Base-by-base conservation (phyloP, 805 yeast genomes). In the Yamadazyma nakazawae region DNA sequence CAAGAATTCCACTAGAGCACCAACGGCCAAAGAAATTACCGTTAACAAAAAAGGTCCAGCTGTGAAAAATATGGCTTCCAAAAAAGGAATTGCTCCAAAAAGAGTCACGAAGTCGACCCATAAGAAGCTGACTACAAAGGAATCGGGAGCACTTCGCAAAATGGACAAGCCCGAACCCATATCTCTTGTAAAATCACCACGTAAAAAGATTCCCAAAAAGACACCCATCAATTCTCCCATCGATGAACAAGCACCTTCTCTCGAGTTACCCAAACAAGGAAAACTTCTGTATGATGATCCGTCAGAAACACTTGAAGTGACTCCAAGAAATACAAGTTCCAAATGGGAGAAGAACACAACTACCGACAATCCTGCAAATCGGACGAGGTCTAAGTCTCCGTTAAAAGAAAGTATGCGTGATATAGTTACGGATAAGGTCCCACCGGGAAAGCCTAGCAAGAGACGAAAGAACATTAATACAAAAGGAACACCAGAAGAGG, bases 381-480 rank as follows among this genome's bases (percentile, higher is more conserved):
- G 72, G 35, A 67, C 72, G 1, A 50, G 72, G 39, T 65, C 70
- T 9, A 64, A 63, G 51, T 66, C 71, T 2, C 72, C 72, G 4
- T 42, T 66, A 45, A 67, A 66, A 46, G 53, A 58, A 47, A 54
- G 59, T 34, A 43, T 58, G 40, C 40, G 48, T 30, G 60, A 61
- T 40, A 45, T 64, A 3, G 24, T 58, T 16, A 53, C 47, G 9
- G 49, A 46, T 8, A 52, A 51, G 13, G 46, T 37, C 2, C 46
- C 54, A 2, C 40, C 46, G n/a, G 49, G 52, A 6, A 43, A 45
- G 24, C 25, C 48, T n/a, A 17, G 40, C 13, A 46, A 42, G 19
- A 40, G 53, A 18, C 52, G 49, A 18, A 38, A 45, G n/a, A 46
- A 47, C 41, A 38, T 37, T 32, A 21, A 50, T 9, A 45, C 36